Evolutionary conservation across 768 basidiomycete genomes (phyloP).

Genomic region (Serendipita sp.): DNA sequence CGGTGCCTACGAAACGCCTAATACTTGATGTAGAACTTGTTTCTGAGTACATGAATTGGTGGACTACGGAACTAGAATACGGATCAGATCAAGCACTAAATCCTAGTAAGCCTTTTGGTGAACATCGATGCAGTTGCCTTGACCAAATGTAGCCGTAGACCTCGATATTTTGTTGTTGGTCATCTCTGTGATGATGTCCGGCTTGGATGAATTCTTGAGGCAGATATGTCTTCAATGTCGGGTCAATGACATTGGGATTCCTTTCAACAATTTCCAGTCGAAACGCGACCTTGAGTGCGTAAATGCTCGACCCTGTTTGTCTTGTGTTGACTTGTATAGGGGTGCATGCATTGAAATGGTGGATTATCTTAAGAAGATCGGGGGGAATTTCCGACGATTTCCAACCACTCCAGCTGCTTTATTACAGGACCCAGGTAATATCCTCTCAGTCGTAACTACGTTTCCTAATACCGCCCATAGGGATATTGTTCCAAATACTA

Average conservation of each 20-base stretch:
- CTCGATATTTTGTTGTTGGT: not conserved
- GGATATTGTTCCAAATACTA: not conserved
- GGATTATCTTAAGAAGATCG: not conserved
- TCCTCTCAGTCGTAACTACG: not conserved
- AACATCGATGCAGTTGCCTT: not conserved
- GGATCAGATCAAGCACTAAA: not conserved
- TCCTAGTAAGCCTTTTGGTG: not conserved
- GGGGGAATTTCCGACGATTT: not conserved
- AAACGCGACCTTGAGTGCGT: not conserved
- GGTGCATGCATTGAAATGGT: not conserved
- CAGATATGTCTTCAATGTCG: not conserved
- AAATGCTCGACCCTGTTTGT: not conserved
- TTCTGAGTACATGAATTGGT: not conserved
- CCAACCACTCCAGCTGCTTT: not conserved
- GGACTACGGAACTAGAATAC: not conserved
- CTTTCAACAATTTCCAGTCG: not conserved
- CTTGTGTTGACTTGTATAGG: not conserved
- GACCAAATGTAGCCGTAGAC: not conserved
- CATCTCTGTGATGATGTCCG: not conserved
- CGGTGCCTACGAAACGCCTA: not conserved
- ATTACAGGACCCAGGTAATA: not conserved
- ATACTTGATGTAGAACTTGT: not conserved
- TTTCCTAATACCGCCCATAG: not conserved
- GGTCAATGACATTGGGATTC: not conserved
- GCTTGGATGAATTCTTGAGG: not conserved